Conservation (phyloP, 176 grass and related monocot species). For the Oryza meridionalis region DNA sequence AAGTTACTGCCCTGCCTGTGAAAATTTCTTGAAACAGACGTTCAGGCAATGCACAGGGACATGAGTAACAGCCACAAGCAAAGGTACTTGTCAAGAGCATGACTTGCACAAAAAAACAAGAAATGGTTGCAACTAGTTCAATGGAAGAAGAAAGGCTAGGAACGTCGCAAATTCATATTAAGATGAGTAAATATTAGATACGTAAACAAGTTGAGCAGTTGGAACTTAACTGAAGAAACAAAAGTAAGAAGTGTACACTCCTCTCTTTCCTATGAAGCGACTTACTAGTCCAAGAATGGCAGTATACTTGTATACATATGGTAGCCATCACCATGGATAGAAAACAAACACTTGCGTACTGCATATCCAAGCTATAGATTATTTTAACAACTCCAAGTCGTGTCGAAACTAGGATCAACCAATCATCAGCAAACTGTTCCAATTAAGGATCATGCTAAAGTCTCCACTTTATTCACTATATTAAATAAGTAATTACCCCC, state of each 20-base stretch:
- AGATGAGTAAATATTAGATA: neutral
- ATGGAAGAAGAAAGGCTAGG: conserved; percentile 42
- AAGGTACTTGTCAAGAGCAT: conserved; percentile 47
- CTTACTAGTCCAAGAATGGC: neutral
- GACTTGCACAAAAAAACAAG: conserved; percentile 46
- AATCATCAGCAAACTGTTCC: neutral
- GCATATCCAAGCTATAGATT: conserved; percentile 4
- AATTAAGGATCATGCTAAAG: neutral
- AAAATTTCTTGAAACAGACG: conserved; percentile 35
- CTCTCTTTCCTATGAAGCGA: conserved; percentile 9
- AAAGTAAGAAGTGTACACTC: conserved; percentile 4
- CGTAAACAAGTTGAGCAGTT: conserved; percentile 21
- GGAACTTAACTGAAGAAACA: neutral
- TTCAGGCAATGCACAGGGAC: conserved; percentile 33
- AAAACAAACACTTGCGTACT: conserved; percentile 30
- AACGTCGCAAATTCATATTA: neutral
- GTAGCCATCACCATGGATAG: conserved; percentile 20
- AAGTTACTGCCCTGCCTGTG: neutral
- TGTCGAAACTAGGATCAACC: conserved; percentile 4
- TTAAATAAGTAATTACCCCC: neutral
- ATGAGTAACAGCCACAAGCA: conserved; percentile 42
- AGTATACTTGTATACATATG: neutral
- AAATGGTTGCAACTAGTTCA: conserved; percentile 29
- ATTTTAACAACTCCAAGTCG: neutral
- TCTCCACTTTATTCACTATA: neutral